A percentile compares a stretch with the other conserved stretches of the same genome.
phyloP scores from a whole-genome alignment of 2,329 filamentous ascomycete species.

The Escovopsis sp. region DNA sequence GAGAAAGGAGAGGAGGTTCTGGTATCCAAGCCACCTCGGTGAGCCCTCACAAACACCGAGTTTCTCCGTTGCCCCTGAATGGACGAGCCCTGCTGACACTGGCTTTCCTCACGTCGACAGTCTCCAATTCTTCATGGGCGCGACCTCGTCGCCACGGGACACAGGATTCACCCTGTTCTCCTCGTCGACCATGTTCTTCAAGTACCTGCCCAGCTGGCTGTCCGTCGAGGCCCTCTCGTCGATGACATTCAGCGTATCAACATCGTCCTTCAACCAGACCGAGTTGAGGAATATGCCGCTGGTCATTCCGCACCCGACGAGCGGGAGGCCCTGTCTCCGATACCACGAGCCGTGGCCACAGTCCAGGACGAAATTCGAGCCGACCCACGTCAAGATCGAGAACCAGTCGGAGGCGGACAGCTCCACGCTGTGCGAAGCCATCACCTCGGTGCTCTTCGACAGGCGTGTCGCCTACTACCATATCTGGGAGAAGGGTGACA shows the following conservation, averaged over 20 bases:
- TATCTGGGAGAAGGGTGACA: constrained; percentile 38
- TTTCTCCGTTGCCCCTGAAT: neutral
- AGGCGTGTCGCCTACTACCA: constrained; percentile 34
- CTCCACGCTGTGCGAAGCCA: constrained; percentile 20
- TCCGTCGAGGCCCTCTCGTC: constrained; percentile 21
- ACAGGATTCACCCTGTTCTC: constrained; percentile 41
- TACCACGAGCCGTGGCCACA: constrained; percentile 42
- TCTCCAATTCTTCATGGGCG: constrained; percentile 38
- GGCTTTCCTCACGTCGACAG: constrained; percentile 9
- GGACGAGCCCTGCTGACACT: neutral
- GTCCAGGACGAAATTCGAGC: constrained; percentile 34
- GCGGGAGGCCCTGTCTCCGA: constrained; percentile 31
- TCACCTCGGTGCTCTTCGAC: constrained; percentile 33
- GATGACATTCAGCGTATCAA: constrained; percentile 35
- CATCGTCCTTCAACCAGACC: constrained; percentile 30
- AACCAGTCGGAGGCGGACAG: constrained; percentile 17
- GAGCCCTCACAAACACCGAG: constrained; percentile 7
- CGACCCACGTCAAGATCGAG: constrained; percentile 29
- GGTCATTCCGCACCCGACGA: constrained; percentile 29
- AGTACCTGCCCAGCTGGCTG: constrained; percentile 25
- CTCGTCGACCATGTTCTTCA: constrained; percentile 33
- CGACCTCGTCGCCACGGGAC: constrained; percentile 30
- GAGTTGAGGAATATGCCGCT: constrained; percentile 29
- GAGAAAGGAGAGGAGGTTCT: constrained; percentile 25
- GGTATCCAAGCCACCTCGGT: constrained; percentile 29